phyloP scores from a whole-genome alignment of 2,329 filamentous ascomycete genomes.

The Epichloe amarillans region DNA sequence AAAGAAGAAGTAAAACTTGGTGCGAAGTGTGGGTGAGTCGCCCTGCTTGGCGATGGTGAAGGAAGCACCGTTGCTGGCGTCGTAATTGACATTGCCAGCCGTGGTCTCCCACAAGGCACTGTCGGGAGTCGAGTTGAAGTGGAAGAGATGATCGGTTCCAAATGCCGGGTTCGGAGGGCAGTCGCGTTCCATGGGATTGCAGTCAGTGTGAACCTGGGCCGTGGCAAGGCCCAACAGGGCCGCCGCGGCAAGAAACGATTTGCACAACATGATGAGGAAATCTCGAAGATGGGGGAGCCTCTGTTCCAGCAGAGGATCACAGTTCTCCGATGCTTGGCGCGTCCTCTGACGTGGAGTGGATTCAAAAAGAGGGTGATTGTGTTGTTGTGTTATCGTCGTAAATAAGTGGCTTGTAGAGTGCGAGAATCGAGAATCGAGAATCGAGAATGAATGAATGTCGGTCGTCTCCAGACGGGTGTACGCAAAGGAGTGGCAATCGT shows the following conservation, averaged over 20 bases:
- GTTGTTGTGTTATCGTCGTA: background rate
- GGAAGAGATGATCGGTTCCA: conserved; percentile 46
- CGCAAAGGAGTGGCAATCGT: conserved; percentile 5
- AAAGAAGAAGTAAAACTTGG: conserved; percentile 77
- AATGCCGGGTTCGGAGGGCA: conserved; percentile 64
- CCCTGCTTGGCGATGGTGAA: conserved; percentile 59
- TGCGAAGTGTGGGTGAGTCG: conserved; percentile 66
- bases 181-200: conserved; percentile 58
- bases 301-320: conserved; percentile 1
- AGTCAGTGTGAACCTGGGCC: conserved; percentile 66
- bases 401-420: background rate
- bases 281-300: background rate
- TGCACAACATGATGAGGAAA: conserved; percentile 5
- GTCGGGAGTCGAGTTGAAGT: conserved; percentile 50
- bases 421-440: background rate
- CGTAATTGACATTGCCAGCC: conserved; percentile 51
- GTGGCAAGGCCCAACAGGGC: conserved; percentile 32
- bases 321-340: background rate
- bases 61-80: conserved; percentile 46
- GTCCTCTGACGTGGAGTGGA: background rate
- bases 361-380: too few species aligned
- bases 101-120: conserved; percentile 55
- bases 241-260: conserved; percentile 19
- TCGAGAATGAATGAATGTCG: background rate
- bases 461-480: background rate